Evolutionary conservation across 2,329 filamentous ascomycete species (phyloP).

Genomic region (Hortaea sp.): DNA sequence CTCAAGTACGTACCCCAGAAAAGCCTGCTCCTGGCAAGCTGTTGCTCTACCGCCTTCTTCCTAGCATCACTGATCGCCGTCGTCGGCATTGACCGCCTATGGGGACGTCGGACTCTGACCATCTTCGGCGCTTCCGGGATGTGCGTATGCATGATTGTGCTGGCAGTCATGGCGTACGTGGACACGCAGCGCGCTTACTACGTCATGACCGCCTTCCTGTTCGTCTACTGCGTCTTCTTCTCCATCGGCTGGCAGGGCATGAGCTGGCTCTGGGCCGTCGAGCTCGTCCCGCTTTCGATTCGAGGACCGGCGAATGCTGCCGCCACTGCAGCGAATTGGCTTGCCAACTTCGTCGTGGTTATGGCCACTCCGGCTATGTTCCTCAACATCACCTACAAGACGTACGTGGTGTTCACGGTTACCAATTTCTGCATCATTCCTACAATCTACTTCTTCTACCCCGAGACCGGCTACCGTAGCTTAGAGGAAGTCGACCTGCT

Average conservation of each 20-base stretch:
- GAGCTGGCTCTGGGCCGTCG: constrained; percentile 53
- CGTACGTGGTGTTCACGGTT: constrained; percentile 65
- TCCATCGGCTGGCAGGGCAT: constrained; percentile 51
- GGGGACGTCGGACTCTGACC: constrained; percentile 21
- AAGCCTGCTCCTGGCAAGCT: constrained; percentile 23
- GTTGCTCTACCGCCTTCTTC: constrained; percentile 37
- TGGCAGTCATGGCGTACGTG: constrained; percentile 31
- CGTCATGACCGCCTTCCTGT: constrained; percentile 44
- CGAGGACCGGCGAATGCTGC: constrained; percentile 55
- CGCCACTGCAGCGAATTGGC: constrained; percentile 52
- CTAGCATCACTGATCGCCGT: constrained; percentile 41
- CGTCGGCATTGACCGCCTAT: constrained; percentile 30
- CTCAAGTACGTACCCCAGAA: constrained; percentile 16
- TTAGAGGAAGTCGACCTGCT: constrained; percentile 63
- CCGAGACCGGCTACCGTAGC: constrained; percentile 43
- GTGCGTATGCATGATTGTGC: constrained; percentile 55
- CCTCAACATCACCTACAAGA: constrained; percentile 43
- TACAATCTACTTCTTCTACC: constrained; percentile 51
- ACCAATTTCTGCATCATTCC: constrained; percentile 37
- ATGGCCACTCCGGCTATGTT: constrained; percentile 52
- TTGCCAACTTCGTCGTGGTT: constrained; percentile 44
- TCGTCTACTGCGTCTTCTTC: constrained; percentile 49
- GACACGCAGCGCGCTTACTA: constrained; percentile 30
- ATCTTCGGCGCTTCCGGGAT: constrained; percentile 33
- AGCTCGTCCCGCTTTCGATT: constrained; percentile 50